Conservation (phyloP, 202 grass and related monocot species). For the Zizania palustris region DNA sequence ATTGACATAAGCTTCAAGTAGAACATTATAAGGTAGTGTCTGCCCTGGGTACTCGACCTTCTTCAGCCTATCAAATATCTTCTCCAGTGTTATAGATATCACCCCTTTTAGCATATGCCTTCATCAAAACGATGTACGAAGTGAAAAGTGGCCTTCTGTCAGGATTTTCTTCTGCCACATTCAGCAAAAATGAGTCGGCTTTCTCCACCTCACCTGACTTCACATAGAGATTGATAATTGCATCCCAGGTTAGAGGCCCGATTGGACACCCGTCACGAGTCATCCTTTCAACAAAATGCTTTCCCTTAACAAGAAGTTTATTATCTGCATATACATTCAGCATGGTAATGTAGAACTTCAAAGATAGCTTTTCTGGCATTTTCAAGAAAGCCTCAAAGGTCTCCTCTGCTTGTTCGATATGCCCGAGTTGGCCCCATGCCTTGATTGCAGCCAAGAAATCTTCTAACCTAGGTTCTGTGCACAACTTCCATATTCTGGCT, state of each 20-base stretch:
- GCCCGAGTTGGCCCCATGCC: constrained; percentile 70
- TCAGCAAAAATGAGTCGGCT: constrained; percentile 68
- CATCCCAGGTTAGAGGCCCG: constrained; percentile 63
- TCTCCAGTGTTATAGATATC: constrained; percentile 71
- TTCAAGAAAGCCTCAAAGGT: constrained; percentile 58
- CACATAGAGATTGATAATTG: constrained; percentile 66
- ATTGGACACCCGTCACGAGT: constrained; percentile 39
- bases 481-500: constrained; percentile 66
- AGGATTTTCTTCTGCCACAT: constrained; percentile 49
- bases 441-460: constrained; percentile 65
- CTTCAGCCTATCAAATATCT: constrained; percentile 77
- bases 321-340: constrained; percentile 75
- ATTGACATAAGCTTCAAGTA: constrained; percentile 76
- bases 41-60: constrained; percentile 46
- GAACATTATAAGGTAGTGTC: constrained; percentile 51
- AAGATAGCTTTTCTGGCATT: constrained; percentile 43
- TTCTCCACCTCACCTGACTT: constrained; percentile 69
- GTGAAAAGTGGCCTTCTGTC: constrained; percentile 49
- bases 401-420: constrained; percentile 54
- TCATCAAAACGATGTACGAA: constrained; percentile 56
- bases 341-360: constrained; percentile 67
- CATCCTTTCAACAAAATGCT: constrained; percentile 66
- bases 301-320: constrained; percentile 66
- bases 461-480: constrained; percentile 54
- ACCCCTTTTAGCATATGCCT: constrained; percentile 59